These are phyloP conservation scores for Lachancea cidri DNA, from an alignment of 805 yeast species.

Conservation along the genomic window DNA sequence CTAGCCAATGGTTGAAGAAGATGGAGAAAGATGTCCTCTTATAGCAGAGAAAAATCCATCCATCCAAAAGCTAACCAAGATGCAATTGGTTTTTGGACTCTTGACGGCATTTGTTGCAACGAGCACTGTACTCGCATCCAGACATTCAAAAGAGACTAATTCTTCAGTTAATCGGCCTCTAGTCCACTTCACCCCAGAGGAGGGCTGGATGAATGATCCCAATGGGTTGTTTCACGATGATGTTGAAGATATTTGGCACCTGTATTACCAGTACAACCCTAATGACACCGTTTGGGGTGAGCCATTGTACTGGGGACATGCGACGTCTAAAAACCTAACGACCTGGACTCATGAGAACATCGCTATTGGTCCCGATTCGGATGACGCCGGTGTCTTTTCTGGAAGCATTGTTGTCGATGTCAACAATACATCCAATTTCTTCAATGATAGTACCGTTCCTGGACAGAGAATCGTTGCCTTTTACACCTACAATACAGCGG, in stretches of 20 bases:
- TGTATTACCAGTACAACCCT: slow-evolving; percentile 38
- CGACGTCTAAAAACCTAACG: slow-evolving; percentile 33
- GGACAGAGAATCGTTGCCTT: slow-evolving; percentile 35
- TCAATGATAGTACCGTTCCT: slow-evolving; percentile 23
- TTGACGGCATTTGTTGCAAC: neutral
- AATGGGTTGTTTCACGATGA: slow-evolving; percentile 37
- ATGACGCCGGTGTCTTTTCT: slow-evolving; percentile 33
- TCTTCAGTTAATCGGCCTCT: slow-evolving; percentile 12
- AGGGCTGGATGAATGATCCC: slow-evolving; percentile 43
- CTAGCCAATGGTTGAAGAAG: neutral
- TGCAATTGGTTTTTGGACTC: slow-evolving; percentile 1
- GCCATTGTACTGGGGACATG: slow-evolving; percentile 41
- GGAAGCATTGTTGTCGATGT: slow-evolving; percentile 37
- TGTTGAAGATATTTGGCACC: slow-evolving; percentile 31
- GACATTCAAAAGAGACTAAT: neutral
- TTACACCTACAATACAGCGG: slow-evolving; percentile 30
- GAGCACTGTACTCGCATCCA: neutral
- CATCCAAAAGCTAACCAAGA: neutral
- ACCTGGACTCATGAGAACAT: slow-evolving; percentile 33
- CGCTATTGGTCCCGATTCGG: slow-evolving; percentile 30
- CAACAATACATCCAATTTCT: slow-evolving; percentile 36
- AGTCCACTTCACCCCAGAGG: slow-evolving; percentile 33
- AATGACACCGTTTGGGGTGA: slow-evolving; percentile 30
- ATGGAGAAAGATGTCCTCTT: neutral
- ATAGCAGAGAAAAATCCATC: neutral